Conservation (phyloP, 176 grass and related monocot species). For the Musa itinerans region DNA sequence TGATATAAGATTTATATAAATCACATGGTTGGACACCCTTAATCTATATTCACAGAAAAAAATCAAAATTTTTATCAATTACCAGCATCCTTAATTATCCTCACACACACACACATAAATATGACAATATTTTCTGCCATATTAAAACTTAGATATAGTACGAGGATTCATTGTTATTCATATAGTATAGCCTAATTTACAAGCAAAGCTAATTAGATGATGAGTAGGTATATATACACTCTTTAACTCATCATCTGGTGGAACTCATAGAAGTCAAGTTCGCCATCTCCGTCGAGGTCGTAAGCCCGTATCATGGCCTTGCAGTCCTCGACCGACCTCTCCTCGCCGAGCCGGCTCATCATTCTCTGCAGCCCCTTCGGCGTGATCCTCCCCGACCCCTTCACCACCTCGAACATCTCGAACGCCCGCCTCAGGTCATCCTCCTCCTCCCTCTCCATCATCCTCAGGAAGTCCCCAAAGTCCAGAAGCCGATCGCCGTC, state of each 20-base stretch:
- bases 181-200: no score
- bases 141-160: no score
- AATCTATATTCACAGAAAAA: no score
- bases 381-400: conserved; percentile 71
- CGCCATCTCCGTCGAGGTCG: conserved; percentile 82
- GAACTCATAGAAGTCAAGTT: conserved; percentile 88
- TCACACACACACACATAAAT: no score
- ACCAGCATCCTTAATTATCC: no score
- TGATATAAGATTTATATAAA: no score
- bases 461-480: conserved; percentile 64
- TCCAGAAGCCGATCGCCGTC: conserved; percentile 30
- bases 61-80: no score
- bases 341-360: conserved; percentile 68
- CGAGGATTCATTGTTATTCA: no score
- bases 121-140: no score
- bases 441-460: conserved; percentile 58
- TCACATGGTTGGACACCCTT: no score
- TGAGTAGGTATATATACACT: not conserved
- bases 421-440: conserved; percentile 75
- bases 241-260: conserved; percentile 77
- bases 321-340: conserved; percentile 60
- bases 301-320: conserved; percentile 84
- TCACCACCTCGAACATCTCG: conserved; percentile 82
- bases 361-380: conserved; percentile 60
- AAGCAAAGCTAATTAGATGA: no score